These are phyloP conservation scores for Colletotrichum sojae DNA, from an alignment of 2,329 filamentous ascomycete species.

Conservation along the genomic window DNA sequence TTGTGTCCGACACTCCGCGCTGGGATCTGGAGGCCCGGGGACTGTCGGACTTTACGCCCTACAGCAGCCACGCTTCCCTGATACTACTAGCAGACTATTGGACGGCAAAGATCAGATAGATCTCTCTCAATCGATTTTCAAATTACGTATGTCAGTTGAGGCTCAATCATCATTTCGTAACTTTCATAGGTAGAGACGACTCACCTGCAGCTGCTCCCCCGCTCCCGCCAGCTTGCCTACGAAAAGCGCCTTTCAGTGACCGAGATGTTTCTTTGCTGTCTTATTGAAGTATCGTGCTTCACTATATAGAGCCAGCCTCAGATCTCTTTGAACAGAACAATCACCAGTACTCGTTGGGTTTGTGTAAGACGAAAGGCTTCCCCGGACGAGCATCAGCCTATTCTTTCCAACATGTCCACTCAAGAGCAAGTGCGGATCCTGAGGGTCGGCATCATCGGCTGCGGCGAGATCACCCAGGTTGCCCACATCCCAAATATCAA, in stretches of 20 bases:
- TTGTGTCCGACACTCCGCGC: background rate
- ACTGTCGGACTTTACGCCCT: slow-evolving; percentile 6
- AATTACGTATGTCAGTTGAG: background rate
- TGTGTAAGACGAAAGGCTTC: background rate
- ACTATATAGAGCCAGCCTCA: background rate
- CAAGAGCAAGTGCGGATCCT: slow-evolving; percentile 37
- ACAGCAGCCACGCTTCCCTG: too few species aligned
- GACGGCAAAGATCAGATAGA: background rate
- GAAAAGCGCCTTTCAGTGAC: background rate
- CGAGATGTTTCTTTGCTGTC: background rate
- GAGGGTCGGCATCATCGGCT: slow-evolving; percentile 61
- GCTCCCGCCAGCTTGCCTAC: background rate
- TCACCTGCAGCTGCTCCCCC: background rate
- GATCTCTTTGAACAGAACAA: background rate
- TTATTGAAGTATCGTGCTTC: background rate
- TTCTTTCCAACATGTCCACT: background rate
- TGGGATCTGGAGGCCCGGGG: background rate
- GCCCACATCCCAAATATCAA: slow-evolving; percentile 66
- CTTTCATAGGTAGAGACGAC: background rate
- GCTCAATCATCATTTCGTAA: background rate
- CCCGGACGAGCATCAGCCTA: background rate
- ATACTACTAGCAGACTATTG: slow-evolving; percentile 16
- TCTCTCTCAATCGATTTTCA: background rate
- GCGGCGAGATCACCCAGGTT: slow-evolving; percentile 65
- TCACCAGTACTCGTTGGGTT: background rate